A percentile compares a stretch with the other conserved stretches of the same genome.
These are phyloP conservation scores for Leucocoprinus sp. DNA, from an alignment of 768 basidiomycete genomes.

Conservation along the genomic window DNA sequence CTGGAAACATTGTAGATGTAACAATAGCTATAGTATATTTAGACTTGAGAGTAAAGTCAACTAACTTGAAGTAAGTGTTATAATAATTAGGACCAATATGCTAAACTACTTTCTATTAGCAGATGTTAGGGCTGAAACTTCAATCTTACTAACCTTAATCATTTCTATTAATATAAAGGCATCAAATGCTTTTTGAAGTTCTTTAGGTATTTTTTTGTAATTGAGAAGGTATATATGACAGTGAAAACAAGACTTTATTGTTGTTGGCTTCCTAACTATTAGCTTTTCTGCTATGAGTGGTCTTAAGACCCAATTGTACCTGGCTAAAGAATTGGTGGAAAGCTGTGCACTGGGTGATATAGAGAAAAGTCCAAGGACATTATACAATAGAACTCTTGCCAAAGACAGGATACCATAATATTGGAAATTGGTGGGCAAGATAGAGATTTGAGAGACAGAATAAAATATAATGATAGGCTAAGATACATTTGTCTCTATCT, in stretches of 20 bases:
- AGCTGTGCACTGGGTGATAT: slow-evolving; percentile 48
- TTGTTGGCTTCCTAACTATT: no score
- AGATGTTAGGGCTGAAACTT: slow-evolving; percentile 30
- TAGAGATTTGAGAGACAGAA: slow-evolving; percentile 9
- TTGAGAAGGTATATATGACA: slow-evolving; percentile 80
- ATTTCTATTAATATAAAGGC: slow-evolving; percentile 75
- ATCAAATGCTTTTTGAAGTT: slow-evolving; percentile 77
- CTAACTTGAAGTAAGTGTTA: slow-evolving; percentile 64
- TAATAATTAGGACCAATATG: slow-evolving; percentile 53
- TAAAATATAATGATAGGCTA: slow-evolving; percentile 26
- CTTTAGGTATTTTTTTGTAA: slow-evolving; percentile 78
- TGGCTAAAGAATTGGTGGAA: slow-evolving; percentile 39
- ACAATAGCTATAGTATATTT: slow-evolving; percentile 60
- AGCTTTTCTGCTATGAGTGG: background rate
- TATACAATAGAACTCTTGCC: slow-evolving; percentile 53
- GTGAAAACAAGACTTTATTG: slow-evolving; percentile 5
- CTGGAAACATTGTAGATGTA: slow-evolving; percentile 63
- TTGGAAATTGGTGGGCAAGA: slow-evolving; percentile 5
- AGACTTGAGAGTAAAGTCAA: slow-evolving; percentile 71
- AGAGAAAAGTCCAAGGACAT: slow-evolving; percentile 56
- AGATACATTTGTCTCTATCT: slow-evolving; percentile 10
- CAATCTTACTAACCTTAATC: slow-evolving; percentile 47
- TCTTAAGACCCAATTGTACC: background rate
- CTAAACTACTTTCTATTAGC: slow-evolving; percentile 18
- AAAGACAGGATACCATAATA: slow-evolving; percentile 18